Evolutionary conservation across 345 rosid species (phyloP).

Genomic region (Pistacia integerrima): DNA sequence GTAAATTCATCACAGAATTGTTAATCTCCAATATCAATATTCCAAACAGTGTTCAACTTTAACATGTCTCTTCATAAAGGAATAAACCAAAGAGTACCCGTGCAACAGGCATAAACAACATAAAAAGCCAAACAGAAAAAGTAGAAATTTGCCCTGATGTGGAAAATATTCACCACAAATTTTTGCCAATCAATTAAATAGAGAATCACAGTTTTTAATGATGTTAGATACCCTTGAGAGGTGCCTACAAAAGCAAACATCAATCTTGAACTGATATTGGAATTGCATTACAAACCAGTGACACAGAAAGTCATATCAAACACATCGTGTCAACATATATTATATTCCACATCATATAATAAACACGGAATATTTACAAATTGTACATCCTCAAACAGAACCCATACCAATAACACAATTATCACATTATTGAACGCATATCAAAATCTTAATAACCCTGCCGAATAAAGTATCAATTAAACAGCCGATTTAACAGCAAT

Average conservation of each 20-base stretch:
- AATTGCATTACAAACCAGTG: too few species aligned
- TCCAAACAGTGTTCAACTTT: too few species aligned
- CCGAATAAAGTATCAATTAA: background rate
- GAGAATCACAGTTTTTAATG: background rate
- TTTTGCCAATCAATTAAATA: background rate
- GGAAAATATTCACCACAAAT: background rate
- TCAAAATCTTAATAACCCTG: background rate
- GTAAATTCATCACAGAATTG: constrained; percentile 21
- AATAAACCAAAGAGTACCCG: background rate
- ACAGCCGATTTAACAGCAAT: background rate
- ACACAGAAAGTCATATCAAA: too few species aligned
- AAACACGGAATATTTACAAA: background rate
- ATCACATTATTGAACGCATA: background rate
- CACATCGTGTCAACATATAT: too few species aligned
- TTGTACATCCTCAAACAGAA: background rate
- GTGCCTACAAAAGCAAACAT: too few species aligned
- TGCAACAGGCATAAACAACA: background rate
- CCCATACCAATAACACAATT: background rate
- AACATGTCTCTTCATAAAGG: background rate
- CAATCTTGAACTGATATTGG: too few species aligned
- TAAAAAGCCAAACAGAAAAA: background rate
- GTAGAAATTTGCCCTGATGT: background rate
- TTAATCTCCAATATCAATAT: background rate
- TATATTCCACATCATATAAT: background rate
- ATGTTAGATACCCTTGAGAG: too few species aligned